A percentile compares a stretch with the other conserved stretches of the same genome.
These are phyloP conservation scores for Conticribra guillardii DNA, from an alignment of 108 stramenopile species.

Conservation along the genomic window DNA sequence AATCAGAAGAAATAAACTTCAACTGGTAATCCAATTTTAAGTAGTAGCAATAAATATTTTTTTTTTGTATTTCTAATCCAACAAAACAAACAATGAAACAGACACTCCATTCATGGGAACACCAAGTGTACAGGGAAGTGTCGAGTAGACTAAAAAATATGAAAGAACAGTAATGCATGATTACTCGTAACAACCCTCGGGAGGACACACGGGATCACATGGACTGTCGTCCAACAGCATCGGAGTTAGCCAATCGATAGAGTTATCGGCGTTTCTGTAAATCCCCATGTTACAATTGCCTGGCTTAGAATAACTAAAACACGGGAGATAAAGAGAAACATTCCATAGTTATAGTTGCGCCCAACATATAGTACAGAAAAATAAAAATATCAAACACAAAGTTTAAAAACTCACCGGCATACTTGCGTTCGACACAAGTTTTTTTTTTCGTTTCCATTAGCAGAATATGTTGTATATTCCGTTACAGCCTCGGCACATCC, in stretches of 20 bases:
- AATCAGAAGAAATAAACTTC: too few relatives aligned
- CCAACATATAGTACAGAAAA: too few relatives aligned
- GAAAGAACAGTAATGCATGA: too few relatives aligned
- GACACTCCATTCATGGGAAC: too few relatives aligned
- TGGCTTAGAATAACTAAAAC: conserved; percentile 16
- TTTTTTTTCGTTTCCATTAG: not conserved
- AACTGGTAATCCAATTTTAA: too few relatives aligned
- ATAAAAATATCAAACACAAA: not conserved
- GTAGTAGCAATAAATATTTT: too few relatives aligned
- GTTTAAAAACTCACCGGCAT: conserved; percentile 1
- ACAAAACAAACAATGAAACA: too few relatives aligned
- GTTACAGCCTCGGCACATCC: conserved; percentile 37
- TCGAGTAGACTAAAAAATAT: too few relatives aligned
- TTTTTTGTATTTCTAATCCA: too few relatives aligned
- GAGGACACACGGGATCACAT: conserved; percentile 25
- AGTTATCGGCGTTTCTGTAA: not conserved
- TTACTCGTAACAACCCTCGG: conserved; percentile 24
- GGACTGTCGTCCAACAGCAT: conserved; percentile 37
- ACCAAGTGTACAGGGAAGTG: too few relatives aligned
- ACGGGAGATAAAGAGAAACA: too few relatives aligned
- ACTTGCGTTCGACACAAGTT: conserved; percentile 25
- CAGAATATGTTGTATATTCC: conserved; percentile 1
- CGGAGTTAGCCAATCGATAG: conserved; percentile 23
- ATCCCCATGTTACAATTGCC: conserved; percentile 34
- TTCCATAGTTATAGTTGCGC: too few relatives aligned